phyloP scores from a whole-genome alignment of 2,329 filamentous ascomycete genomes.

The Lasiodiplodia gonubiensis region DNA sequence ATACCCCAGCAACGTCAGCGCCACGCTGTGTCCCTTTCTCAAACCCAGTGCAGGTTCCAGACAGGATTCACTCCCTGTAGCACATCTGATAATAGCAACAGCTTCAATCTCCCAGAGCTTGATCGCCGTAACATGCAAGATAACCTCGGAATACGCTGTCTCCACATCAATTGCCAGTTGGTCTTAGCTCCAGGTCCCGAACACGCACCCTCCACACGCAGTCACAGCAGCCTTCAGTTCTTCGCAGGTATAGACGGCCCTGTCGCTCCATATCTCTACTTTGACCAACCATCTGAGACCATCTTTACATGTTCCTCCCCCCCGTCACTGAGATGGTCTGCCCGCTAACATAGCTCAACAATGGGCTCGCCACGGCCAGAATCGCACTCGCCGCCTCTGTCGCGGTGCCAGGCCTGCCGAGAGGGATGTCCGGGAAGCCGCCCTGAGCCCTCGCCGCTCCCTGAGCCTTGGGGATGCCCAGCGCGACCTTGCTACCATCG shows the following conservation, averaged over 20 bases:
- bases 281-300: background rate
- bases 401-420: constrained; percentile 76
- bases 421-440: constrained; percentile 69
- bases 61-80: background rate
- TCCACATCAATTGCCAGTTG: constrained; percentile 1
- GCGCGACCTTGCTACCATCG: constrained; percentile 63
- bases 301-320: constrained; percentile 65
- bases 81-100: background rate
- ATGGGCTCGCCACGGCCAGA: constrained; percentile 77
- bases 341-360: constrained; percentile 84
- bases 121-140: background rate
- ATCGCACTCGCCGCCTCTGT: constrained; percentile 81
- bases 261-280: background rate
- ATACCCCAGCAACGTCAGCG: background rate
- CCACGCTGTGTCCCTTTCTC: background rate
- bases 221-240: background rate
- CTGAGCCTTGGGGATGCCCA: constrained; percentile 53
- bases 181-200: background rate
- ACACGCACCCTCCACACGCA: constrained; percentile 3
- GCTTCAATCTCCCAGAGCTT: background rate
- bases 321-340: constrained; percentile 89
- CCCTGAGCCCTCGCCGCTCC: constrained; percentile 44
- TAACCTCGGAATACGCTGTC: background rate
- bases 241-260: background rate
- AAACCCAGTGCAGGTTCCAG: background rate